Conservation (phyloP, 2,329 filamentous ascomycete species). For the Diaporthe vaccinii region DNA sequence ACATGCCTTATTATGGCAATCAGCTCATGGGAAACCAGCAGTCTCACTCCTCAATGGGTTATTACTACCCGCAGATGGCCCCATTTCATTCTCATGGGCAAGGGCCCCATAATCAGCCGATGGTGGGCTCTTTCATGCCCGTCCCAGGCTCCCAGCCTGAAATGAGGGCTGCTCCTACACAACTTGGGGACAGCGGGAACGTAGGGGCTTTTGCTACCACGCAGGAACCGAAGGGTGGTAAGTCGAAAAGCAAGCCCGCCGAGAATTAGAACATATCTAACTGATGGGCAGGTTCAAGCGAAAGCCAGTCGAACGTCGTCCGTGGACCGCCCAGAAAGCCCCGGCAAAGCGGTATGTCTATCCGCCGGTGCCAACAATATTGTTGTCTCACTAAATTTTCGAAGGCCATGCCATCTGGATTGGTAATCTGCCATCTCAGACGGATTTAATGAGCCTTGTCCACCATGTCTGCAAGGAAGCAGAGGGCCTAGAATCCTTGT, state of each 20-base stretch:
- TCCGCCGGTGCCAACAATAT: not conserved
- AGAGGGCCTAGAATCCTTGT: constrained; percentile 85
- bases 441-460: constrained; percentile 86
- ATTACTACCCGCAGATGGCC: constrained; percentile 59
- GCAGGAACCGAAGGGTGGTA: constrained; percentile 41
- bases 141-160: constrained; percentile 46
- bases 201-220: constrained; percentile 22
- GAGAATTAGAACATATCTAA: constrained; percentile 18
- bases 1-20: constrained; percentile 59
- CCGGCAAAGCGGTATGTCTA: constrained; percentile 70
- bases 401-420: constrained; percentile 94
- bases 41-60: constrained; percentile 50
- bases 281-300: constrained; percentile 41
- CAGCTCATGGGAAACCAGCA: constrained; percentile 59
- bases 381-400: constrained; percentile 11
- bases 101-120: constrained; percentile 50
- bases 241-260: not conserved
- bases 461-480: constrained; percentile 89
- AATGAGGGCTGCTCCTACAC: constrained; percentile 43
- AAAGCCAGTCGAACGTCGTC: constrained; percentile 57
- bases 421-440: constrained; percentile 89
- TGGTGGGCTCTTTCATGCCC: constrained; percentile 53
- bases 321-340: constrained; percentile 69
- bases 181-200: constrained; percentile 39
- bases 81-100: constrained; percentile 54